These are phyloP conservation scores for Talaromyces funiculosus DNA, from an alignment of 2,329 filamentous ascomycete genomes.

Conservation along the genomic window DNA sequence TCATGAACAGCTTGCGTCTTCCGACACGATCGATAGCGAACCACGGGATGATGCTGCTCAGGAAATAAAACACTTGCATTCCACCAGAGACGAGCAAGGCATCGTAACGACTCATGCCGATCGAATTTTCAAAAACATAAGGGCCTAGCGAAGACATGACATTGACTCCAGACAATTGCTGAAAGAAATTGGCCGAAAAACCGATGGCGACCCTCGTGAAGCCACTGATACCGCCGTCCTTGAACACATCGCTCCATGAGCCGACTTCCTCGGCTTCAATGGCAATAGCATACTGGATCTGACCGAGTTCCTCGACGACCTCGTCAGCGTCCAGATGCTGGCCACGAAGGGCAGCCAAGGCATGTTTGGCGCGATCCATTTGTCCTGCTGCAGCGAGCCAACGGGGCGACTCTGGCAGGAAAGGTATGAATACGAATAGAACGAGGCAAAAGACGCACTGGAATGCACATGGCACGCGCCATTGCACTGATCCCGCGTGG, in stretches of 20 bases:
- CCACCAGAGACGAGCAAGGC: constrained; percentile 40
- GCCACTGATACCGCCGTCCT: constrained; percentile 20
- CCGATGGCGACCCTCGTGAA: constrained; percentile 22
- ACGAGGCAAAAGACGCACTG: constrained; percentile 21
- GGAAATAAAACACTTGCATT: constrained; percentile 32
- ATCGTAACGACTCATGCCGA: constrained; percentile 30
- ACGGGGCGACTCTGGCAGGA: constrained; percentile 23
- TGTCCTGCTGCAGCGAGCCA: constrained; percentile 19
- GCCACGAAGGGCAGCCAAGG: constrained; percentile 18
- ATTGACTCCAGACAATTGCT: constrained; percentile 41
- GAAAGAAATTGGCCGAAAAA: constrained; percentile 26
- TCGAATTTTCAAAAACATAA: constrained; percentile 38
- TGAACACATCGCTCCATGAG: constrained; percentile 16
- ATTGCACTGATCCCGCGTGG: constrained; percentile 19
- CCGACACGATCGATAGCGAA: constrained; percentile 25
- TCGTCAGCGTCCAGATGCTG: constrained; percentile 46
- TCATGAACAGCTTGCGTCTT: constrained; percentile 13
- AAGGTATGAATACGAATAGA: constrained; percentile 17
- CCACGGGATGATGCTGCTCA: constrained; percentile 29
- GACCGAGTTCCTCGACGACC: constrained; percentile 22
- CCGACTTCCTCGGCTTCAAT: constrained; percentile 30
- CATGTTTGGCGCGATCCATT: constrained; percentile 16
- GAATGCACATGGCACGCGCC: constrained; percentile 22
- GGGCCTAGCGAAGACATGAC: constrained; percentile 37
- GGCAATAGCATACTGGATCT: constrained; percentile 42